Conservation (phyloP, 2,329 filamentous ascomycete species). For the Achaetomium macrosporum region DNA sequence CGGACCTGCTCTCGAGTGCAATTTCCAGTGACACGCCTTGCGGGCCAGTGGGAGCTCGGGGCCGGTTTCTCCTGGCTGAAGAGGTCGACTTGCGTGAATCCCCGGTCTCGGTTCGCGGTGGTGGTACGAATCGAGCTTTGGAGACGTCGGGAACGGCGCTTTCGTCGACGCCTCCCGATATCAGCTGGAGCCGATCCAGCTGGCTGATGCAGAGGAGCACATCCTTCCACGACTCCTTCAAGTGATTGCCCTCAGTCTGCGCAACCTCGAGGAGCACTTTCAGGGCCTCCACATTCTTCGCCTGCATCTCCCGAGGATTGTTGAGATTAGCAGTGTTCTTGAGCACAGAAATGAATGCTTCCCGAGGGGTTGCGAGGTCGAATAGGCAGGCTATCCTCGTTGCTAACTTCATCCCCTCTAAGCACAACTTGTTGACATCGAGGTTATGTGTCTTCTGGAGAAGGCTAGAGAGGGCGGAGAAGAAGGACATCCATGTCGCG, state of each 20-base stretch:
- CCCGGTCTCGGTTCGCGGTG: conserved; percentile 43
- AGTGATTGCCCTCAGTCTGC: conserved; percentile 82
- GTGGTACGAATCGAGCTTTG: conserved; percentile 65
- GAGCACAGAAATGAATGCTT: conserved; percentile 89
- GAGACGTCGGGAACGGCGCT: conserved; percentile 88
- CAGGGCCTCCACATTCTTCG: conserved; percentile 92
- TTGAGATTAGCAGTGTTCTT: conserved; percentile 94
- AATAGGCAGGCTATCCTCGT: conserved; percentile 92
- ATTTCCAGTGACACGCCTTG: conserved; percentile 70
- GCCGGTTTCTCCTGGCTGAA: conserved; percentile 43
- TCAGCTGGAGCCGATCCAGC: conserved; percentile 88
- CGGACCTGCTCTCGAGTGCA: conserved; percentile 84
- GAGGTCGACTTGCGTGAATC: conserved; percentile 64
- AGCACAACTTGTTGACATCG: conserved; percentile 84
- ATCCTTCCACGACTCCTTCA: conserved; percentile 91
- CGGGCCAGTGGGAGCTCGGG: conserved; percentile 52
- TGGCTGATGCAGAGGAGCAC: conserved; percentile 93
- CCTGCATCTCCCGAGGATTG: conserved; percentile 89
- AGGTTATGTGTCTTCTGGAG: conserved; percentile 91
- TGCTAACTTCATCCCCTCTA: conserved; percentile 91
- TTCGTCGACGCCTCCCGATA: conserved; percentile 91
- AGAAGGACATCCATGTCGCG: conserved; percentile 98
- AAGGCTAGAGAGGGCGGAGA: conserved; percentile 87
- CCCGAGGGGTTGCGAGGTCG: conserved; percentile 83
- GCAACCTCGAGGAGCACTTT: conserved; percentile 89